These are phyloP conservation scores for Falciphora oryzae DNA, from an alignment of 2,329 filamentous ascomycete genomes.

Conservation along the genomic window DNA sequence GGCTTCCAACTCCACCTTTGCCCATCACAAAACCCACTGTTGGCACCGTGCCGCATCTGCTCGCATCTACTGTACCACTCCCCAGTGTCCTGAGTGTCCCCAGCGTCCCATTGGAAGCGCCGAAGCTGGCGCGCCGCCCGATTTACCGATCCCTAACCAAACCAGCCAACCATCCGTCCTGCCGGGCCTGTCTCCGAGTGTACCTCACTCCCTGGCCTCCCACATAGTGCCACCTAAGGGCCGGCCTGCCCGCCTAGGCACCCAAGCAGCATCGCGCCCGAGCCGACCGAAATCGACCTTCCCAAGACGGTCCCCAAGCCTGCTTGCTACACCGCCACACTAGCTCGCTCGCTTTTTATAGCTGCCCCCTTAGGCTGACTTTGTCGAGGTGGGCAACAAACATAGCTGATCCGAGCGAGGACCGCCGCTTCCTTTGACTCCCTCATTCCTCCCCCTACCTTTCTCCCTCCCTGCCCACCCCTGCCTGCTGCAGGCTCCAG, in stretches of 20 bases:
- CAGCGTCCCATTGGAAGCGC: not conserved
- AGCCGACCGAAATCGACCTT: slow-evolving; percentile 9
- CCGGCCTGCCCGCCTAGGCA: not conserved
- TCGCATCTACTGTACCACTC: not conserved
- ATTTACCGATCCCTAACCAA: not conserved
- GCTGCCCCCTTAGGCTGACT: not conserved
- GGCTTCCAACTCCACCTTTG: not conserved
- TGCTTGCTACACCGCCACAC: slow-evolving; percentile 7
- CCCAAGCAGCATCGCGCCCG: slow-evolving; percentile 7
- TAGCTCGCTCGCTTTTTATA: not conserved
- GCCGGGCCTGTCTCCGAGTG: not conserved
- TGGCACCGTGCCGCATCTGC: not conserved
- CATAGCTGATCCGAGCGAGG: not conserved
- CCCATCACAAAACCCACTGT: not conserved
- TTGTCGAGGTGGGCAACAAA: not conserved
- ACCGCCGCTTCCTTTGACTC: not conserved
- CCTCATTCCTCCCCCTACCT: not conserved
- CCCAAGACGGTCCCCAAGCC: not conserved
- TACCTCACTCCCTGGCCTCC: not conserved
- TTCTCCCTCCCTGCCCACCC: not conserved
- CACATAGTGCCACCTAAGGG: not conserved
- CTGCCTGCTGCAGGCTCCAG: not conserved
- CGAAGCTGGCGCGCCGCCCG: not conserved
- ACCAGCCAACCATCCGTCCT: not conserved
- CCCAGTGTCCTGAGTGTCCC: too few species aligned